Evolutionary conservation across 441 rosid species (phyloP).

Genomic region (Populus hybrid): DNA sequence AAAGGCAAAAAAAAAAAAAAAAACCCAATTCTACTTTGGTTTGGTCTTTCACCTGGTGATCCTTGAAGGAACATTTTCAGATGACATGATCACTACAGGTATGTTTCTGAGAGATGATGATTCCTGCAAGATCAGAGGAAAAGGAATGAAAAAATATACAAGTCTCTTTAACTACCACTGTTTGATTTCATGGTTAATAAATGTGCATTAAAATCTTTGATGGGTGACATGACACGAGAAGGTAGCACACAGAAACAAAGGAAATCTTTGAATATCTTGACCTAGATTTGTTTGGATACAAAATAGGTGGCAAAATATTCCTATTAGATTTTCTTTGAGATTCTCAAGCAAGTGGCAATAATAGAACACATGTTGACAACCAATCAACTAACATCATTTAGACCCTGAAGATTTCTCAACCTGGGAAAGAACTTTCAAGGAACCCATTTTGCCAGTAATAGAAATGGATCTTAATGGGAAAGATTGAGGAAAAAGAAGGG

Average conservation of each 20-base stretch:
- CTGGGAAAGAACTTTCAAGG: background rate
- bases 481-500: constrained; percentile 2
- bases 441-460: constrained; percentile 17
- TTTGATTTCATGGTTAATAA: background rate
- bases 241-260: constrained; percentile 6
- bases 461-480: constrained; percentile 20
- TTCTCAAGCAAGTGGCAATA: constrained; percentile 29
- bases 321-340: constrained; percentile 28
- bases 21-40: background rate
- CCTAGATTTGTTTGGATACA: constrained; percentile 12
- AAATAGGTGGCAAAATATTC: constrained; percentile 35
- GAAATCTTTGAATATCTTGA: constrained; percentile 25
- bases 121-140: constrained; percentile 32
- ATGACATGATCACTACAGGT: constrained; percentile 77
- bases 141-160: background rate
- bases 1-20: background rate
- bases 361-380: constrained; percentile 9
- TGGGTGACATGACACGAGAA: background rate
- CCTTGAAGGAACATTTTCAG: constrained; percentile 69
- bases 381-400: background rate
- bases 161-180: background rate
- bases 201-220: background rate
- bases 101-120: constrained; percentile 52
- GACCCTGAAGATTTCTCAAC: background rate
- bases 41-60: constrained; percentile 41